These are phyloP conservation scores for Psophocarpus tetragonolobus DNA, from an alignment of 306 rosid species.

Conservation along the genomic window DNA sequence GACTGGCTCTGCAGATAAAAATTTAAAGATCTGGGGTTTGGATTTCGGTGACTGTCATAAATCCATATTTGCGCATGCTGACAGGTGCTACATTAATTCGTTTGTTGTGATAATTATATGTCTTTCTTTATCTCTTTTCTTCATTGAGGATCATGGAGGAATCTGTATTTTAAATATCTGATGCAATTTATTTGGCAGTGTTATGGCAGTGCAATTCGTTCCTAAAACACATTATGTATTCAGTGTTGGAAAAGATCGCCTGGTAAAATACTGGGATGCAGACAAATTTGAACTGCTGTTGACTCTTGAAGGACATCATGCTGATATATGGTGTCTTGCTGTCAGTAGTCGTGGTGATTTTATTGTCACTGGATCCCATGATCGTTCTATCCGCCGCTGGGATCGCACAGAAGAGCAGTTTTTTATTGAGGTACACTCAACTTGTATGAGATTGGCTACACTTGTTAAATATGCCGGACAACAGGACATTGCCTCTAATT, in stretches of 20 bases:
- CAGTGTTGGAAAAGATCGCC: slow-evolving; percentile 86
- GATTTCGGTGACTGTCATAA: slow-evolving; percentile 96
- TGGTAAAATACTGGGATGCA: slow-evolving; percentile 93
- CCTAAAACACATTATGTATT: slow-evolving; percentile 84
- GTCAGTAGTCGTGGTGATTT: slow-evolving; percentile 90
- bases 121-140: slow-evolving; percentile 6
- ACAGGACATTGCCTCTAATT: not conserved
- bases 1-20: slow-evolving; percentile 96
- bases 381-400: slow-evolving; percentile 96
- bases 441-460: slow-evolving; percentile 8
- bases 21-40: slow-evolving; percentile 96
- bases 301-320: slow-evolving; percentile 97
- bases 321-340: slow-evolving; percentile 91
- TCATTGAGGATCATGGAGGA: not conserved
- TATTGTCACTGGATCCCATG: slow-evolving; percentile 89
- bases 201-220: slow-evolving; percentile 85
- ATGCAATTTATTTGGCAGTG: slow-evolving; percentile 57
- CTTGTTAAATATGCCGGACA: slow-evolving; percentile 20
- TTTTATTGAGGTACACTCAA: slow-evolving; percentile 78
- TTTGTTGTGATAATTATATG: slow-evolving; percentile 1
- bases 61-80: slow-evolving; percentile 89
- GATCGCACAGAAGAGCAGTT: slow-evolving; percentile 97
- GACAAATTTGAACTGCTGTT: slow-evolving; percentile 91
- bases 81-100: slow-evolving; percentile 58
- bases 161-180: slow-evolving; percentile 27